These are phyloP conservation scores for Capronia epimyces DNA, from an alignment of 2,329 filamentous ascomycete species.

Conservation along the genomic window DNA sequence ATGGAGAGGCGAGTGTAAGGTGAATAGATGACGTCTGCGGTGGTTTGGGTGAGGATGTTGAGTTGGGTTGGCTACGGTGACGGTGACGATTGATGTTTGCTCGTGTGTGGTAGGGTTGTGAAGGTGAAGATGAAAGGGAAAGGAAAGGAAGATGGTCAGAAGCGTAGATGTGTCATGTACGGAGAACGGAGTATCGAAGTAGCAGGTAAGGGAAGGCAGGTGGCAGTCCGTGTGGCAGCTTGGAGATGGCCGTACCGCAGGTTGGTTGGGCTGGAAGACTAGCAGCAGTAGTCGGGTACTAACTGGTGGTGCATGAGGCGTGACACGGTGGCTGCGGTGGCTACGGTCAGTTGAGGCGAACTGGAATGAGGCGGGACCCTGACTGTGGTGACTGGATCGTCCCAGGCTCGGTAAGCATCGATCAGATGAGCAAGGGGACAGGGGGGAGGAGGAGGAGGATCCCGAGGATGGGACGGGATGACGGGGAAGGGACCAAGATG, in stretches of 20 bases:
- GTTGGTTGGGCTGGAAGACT: neutral
- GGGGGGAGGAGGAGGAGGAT: neutral
- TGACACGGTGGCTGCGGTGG: constrained; percentile 1
- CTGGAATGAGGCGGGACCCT: neutral
- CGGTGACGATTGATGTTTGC: constrained; percentile 24
- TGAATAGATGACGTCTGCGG: constrained; percentile 28
- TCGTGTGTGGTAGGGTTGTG: neutral
- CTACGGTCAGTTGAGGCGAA: neutral
- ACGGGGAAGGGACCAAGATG: neutral
- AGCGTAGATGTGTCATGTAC: constrained; percentile 17
- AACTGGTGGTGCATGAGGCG: too few species aligned
- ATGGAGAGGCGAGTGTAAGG: constrained; percentile 30
- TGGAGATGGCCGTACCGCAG: constrained; percentile 1
- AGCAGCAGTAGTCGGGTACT: neutral
- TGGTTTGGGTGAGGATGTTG: neutral
- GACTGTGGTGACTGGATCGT: neutral
- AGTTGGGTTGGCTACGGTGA: neutral
- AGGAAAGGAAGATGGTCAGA: constrained; percentile 15
- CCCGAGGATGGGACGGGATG: neutral
- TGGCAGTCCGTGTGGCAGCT: neutral
- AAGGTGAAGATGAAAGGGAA: neutral
- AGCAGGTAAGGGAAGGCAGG: constrained; percentile 7
- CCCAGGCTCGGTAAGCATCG: too few species aligned
- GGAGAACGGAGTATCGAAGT: constrained; percentile 11
- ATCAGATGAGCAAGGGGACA: neutral